A percentile compares a stretch with the other conserved stretches of the same genome.
Conservation (phyloP, 495 filamentous ascomycete genomes). For the Penicillium herquei region DNA sequence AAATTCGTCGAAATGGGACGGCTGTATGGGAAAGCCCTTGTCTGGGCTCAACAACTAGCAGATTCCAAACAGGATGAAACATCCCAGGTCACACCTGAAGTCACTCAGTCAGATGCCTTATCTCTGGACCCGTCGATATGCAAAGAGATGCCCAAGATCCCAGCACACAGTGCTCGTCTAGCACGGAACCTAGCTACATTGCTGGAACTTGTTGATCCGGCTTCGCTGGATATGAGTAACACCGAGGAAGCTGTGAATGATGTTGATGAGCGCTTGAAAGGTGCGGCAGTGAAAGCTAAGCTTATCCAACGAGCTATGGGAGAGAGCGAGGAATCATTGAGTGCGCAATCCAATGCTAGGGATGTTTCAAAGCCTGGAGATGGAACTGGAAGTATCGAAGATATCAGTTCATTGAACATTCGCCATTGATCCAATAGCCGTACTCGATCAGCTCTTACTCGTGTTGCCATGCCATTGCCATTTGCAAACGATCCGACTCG, state of each 20-base stretch:
- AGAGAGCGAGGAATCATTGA: conserved; percentile 43
- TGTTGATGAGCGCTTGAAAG: conserved; percentile 79
- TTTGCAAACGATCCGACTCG: not conserved
- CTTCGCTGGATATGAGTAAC: conserved; percentile 74
- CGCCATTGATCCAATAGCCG: conserved; percentile 40
- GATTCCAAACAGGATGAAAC: conserved; percentile 22
- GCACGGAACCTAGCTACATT: conserved; percentile 70
- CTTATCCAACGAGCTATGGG: conserved; percentile 74
- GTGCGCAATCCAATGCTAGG: conserved; percentile 25
- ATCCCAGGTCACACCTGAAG: conserved; percentile 9
- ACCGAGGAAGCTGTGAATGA: conserved; percentile 81
- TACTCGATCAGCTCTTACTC: not conserved
- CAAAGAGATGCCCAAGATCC: conserved; percentile 47
- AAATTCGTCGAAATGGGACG: conserved; percentile 79
- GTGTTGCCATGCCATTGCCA: not conserved
- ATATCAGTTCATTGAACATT: conserved; percentile 46
- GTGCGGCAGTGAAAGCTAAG: conserved; percentile 75
- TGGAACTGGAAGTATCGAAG: conserved; percentile 55
- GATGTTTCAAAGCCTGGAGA: conserved; percentile 31
- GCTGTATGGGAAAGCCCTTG: conserved; percentile 74
- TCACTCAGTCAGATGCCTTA: conserved; percentile 11
- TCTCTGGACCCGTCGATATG: conserved; percentile 32
- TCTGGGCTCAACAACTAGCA: conserved; percentile 70
- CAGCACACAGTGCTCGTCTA: conserved; percentile 58
- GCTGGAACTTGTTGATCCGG: conserved; percentile 73